A percentile compares a stretch with the other conserved stretches of the same genome.
Conservation (phyloP, 2,329 filamentous ascomycete genomes). For the Zasmidium cellare region DNA sequence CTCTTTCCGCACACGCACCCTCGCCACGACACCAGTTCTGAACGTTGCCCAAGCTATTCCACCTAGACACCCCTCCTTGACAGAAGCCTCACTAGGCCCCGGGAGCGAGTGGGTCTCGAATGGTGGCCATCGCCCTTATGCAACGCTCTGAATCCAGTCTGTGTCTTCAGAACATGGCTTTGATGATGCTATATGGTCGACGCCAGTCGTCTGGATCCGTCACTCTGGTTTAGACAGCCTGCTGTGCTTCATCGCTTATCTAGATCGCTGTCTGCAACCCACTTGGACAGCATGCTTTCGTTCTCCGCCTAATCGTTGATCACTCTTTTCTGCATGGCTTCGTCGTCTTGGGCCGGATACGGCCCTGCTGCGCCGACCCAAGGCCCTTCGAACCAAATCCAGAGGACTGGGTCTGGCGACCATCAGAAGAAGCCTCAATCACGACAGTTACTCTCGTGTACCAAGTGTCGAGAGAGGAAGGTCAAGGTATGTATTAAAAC, state of each 20-base stretch:
- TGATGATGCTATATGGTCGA: conserved; percentile 25
- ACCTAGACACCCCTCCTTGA: conserved; percentile 1
- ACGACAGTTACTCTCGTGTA: conserved; percentile 49
- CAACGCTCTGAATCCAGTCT: conserved; percentile 19
- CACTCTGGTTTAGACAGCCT: conserved; percentile 29
- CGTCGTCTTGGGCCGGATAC: conserved; percentile 31
- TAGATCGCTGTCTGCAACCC: conserved; percentile 22
- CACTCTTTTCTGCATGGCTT: conserved; percentile 24
- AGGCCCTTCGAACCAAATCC: conserved; percentile 21
- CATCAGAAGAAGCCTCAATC: conserved; percentile 42
- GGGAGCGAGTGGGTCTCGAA: conserved; percentile 18
- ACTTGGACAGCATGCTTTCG: conserved; percentile 18
- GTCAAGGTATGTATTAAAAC: conserved; percentile 42
- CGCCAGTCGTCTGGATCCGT: conserved; percentile 21
- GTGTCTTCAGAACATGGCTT: conserved; percentile 14
- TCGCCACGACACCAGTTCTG: conserved; percentile 9
- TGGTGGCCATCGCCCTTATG: conserved; percentile 15
- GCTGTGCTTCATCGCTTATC: conserved; percentile 34
- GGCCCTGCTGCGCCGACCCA: conserved; percentile 26
- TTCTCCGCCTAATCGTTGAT: background rate
- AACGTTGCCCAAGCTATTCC: background rate
- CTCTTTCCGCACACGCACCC: background rate
- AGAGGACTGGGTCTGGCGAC: conserved; percentile 26
- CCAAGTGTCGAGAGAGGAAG: conserved; percentile 51
- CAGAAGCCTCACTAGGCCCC: conserved; percentile 11